phyloP scores from a whole-genome alignment of 371 early-diverging fungal species.

The Mucor saturninus region DNA sequence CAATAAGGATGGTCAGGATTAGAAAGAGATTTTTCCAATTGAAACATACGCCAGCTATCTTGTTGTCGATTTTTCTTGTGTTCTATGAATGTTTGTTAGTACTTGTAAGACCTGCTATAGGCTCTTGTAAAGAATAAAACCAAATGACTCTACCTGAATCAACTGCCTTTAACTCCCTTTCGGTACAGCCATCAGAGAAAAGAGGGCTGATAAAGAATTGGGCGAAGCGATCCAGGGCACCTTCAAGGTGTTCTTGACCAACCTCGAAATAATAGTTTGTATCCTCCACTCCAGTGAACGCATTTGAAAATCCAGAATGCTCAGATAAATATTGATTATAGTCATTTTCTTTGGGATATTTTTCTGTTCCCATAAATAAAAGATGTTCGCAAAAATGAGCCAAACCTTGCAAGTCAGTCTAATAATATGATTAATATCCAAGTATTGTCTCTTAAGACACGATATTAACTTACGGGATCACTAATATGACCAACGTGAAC shows the following conservation, averaged over 20 bases:
- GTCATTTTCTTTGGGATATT: constrained; percentile 95
- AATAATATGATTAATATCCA: constrained; percentile 2
- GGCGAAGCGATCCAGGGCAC: constrained; percentile 93
- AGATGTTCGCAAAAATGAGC: constrained; percentile 99
- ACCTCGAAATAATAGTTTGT: constrained; percentile 98
- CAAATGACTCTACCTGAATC: constrained; percentile 71
- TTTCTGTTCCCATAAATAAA: constrained; percentile 87
- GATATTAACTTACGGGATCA: constrained; percentile 66
- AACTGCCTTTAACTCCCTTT: constrained; percentile 92
- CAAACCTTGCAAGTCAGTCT: constrained; percentile 82
- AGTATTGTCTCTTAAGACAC: neutral
- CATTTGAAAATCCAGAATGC: constrained; percentile 95
- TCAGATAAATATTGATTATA: constrained; percentile 86
- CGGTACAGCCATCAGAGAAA: constrained; percentile 85
- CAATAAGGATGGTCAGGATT: constrained; percentile 83
- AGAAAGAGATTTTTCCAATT: constrained; percentile 83
- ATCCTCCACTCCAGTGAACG: constrained; percentile 87
- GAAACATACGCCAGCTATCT: constrained; percentile 86
- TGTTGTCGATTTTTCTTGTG: constrained; percentile 90
- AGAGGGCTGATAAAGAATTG: constrained; percentile 93
- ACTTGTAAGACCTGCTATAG: neutral
- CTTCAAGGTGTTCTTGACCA: constrained; percentile 81
- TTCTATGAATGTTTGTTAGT: constrained; percentile 52
- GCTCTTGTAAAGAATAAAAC: neutral
- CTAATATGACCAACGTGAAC: constrained; percentile 92